Conservation (phyloP, 2,329 filamentous ascomycete genomes). For the Colletotrichum paranaense region DNA sequence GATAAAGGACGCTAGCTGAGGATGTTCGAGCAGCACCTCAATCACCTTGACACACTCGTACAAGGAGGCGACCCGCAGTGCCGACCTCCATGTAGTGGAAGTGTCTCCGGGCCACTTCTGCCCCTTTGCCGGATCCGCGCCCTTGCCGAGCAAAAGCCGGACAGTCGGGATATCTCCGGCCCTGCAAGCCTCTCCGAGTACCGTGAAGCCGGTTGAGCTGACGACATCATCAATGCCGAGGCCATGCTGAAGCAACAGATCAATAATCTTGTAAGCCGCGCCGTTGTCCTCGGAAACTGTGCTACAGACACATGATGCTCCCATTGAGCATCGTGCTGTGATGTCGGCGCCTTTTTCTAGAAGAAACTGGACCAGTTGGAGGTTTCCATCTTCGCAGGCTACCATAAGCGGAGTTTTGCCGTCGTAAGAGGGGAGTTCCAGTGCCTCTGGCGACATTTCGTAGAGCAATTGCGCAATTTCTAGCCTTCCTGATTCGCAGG, state of each 20-base stretch:
- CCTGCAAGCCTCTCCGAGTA: constrained; percentile 36
- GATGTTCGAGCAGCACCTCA: constrained; percentile 35
- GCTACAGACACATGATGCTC: constrained; percentile 31
- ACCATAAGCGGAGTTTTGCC: constrained; percentile 36
- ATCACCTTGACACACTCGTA: constrained; percentile 15
- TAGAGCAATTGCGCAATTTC: constrained; percentile 37
- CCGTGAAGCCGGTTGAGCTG: constrained; percentile 31
- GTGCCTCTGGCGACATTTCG: constrained; percentile 36
- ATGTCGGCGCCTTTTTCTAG: constrained; percentile 38
- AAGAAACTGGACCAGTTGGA: constrained; percentile 33
- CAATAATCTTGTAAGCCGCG: constrained; percentile 27
- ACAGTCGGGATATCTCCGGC: constrained; percentile 33
- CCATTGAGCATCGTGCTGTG: background rate
- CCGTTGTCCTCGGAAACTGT: constrained; percentile 20
- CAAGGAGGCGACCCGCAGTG: constrained; percentile 25
- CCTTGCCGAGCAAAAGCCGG: constrained; percentile 37
- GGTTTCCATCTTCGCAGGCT: constrained; percentile 33
- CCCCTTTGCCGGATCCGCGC: constrained; percentile 38
- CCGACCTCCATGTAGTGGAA: constrained; percentile 34
- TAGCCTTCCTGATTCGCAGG: constrained; percentile 30
- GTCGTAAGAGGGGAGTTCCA: constrained; percentile 27
- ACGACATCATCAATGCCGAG: constrained; percentile 37
- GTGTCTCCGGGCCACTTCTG: constrained; percentile 10
- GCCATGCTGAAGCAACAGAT: constrained; percentile 36
- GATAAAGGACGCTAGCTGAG: constrained; percentile 34